Conservation (phyloP, 2,329 filamentous ascomycete species). For the Talaromyces sp. region DNA sequence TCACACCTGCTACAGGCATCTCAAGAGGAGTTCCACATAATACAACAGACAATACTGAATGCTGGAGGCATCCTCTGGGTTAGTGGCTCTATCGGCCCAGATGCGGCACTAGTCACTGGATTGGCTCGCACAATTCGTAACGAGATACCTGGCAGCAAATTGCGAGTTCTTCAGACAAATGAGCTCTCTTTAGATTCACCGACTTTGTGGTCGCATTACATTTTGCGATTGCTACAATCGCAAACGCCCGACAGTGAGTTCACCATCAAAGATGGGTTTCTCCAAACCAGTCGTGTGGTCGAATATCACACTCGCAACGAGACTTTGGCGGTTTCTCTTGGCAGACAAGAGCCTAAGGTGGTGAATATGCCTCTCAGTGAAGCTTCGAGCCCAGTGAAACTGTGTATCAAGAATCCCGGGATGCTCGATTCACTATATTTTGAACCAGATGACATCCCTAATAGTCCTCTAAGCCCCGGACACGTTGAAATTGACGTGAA, state of each 20-base stretch:
- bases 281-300: background rate
- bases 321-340: background rate
- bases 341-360: background rate
- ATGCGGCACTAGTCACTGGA: background rate
- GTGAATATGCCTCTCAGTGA: background rate
- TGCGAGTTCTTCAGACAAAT: conserved; percentile 22
- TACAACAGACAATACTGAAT: background rate
- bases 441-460: background rate
- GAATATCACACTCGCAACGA: background rate
- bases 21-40: background rate
- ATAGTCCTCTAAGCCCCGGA: background rate
- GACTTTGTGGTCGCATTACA: background rate
- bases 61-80: background rate
- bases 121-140: conserved; percentile 4
- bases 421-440: conserved; percentile 5
- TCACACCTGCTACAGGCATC: background rate
- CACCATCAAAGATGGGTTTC: background rate
- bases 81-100: background rate
- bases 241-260: background rate
- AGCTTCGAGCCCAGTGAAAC: background rate
- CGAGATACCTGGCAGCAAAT: background rate
- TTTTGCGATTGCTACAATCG: background rate
- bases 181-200: background rate
- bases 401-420: background rate
- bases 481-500: background rate